Conservation (phyloP, 345 rosid species). For the Citropsis articulata region DNA sequence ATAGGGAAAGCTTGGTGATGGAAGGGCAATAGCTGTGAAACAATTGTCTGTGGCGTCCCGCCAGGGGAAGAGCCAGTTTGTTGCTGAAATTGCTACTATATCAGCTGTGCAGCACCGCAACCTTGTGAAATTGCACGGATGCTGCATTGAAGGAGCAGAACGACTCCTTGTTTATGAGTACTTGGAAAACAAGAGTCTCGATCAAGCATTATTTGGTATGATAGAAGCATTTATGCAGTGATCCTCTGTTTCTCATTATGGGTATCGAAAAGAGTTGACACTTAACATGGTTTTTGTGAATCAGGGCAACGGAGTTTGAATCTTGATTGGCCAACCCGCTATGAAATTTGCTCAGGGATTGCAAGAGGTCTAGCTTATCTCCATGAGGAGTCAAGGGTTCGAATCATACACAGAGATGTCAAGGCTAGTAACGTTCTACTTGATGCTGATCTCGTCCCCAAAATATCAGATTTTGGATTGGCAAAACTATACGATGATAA, state of each 20-base stretch:
- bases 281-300: constrained; percentile 7
- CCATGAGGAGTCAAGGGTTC: constrained; percentile 52
- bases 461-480: constrained; percentile 62
- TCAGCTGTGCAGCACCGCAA: constrained; percentile 50
- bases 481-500: constrained; percentile 60
- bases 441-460: constrained; percentile 44
- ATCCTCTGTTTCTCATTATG: too few relatives aligned
- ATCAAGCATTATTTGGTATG: constrained; percentile 44
- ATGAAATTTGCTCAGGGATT: constrained; percentile 44
- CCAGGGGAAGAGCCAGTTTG: constrained; percentile 23
- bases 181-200: constrained; percentile 54
- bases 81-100: constrained; percentile 23
- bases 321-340: constrained; percentile 43
- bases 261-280: background rate
- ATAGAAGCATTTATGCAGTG: background rate
- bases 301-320: constrained; percentile 35
- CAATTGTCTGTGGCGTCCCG: constrained; percentile 17
- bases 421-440: constrained; percentile 51
- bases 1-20: constrained; percentile 14
- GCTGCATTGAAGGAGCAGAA: constrained; percentile 43
- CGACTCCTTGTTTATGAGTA: constrained; percentile 52
- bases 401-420: constrained; percentile 59
- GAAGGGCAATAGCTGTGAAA: constrained; percentile 8
- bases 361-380: constrained; percentile 57
- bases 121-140: constrained; percentile 53